phyloP scores from a whole-genome alignment of 2,329 filamentous ascomycete genomes.

The Diaporthe australafricana region DNA sequence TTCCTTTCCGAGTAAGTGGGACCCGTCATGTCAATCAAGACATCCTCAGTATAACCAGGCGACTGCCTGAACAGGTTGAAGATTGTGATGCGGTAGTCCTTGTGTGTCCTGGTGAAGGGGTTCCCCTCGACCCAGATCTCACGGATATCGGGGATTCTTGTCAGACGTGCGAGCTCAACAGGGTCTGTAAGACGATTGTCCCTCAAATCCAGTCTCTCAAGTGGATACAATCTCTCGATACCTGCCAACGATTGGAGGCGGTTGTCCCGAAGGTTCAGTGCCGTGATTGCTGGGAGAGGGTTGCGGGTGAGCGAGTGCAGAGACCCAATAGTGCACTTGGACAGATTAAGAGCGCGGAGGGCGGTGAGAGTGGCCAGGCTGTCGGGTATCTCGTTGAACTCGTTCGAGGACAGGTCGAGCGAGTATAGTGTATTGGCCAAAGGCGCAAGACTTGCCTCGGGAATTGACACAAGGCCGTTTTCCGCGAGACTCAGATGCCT shows the following conservation, averaged over 20 bases:
- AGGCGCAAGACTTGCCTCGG: conserved; percentile 79
- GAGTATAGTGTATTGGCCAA: conserved; percentile 91
- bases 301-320: conserved; percentile 87
- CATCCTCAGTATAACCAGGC: conserved; percentile 90
- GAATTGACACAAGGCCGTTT: conserved; percentile 87
- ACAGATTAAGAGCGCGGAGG: conserved; percentile 91
- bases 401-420: conserved; percentile 90
- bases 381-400: conserved; percentile 95
- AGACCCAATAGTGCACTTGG: conserved; percentile 97
- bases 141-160: conserved; percentile 88
- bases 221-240: conserved; percentile 86
- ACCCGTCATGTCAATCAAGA: conserved; percentile 85
- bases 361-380: conserved; percentile 87
- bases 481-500: conserved; percentile 92
- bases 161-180: conserved; percentile 88
- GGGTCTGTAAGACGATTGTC: conserved; percentile 94
- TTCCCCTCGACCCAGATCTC: conserved; percentile 96
- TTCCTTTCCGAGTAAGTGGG: conserved; percentile 89
- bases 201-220: conserved; percentile 90
- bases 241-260: conserved; percentile 88
- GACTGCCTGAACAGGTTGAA: conserved; percentile 96
- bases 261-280: conserved; percentile 91
- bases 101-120: conserved; percentile 88
- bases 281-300: conserved; percentile 91
- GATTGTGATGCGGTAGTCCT: conserved; percentile 86